Conservation (phyloP, 306 rosid species). For the Dryas alaskensis region DNA sequence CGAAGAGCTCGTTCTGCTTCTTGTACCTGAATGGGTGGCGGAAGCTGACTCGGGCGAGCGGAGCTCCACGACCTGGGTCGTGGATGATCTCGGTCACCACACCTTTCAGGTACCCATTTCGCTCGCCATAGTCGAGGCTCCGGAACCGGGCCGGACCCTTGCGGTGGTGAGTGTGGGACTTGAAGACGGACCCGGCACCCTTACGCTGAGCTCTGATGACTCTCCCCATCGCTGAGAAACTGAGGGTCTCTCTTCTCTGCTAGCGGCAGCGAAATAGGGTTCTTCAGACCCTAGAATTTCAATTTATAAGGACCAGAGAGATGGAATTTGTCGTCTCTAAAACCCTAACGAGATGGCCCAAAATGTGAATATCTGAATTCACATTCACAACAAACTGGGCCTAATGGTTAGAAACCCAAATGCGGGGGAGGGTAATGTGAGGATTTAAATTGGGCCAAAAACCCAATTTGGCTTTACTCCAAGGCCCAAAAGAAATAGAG, state of each 20-base stretch:
- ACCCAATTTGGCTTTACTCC: background rate
- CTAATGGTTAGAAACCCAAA: too few relatives aligned
- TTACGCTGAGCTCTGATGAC: slow-evolving; percentile 27
- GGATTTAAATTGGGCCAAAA: background rate
- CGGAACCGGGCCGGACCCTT: slow-evolving; percentile 24
- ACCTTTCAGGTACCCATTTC: slow-evolving; percentile 28
- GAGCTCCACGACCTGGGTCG: slow-evolving; percentile 22
- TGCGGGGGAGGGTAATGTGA: too few relatives aligned
- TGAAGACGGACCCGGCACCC: slow-evolving; percentile 26
- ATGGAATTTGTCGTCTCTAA: background rate
- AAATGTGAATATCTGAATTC: background rate
- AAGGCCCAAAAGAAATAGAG: background rate
- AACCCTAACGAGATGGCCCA: background rate
- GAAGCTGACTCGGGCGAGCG: slow-evolving; percentile 22
- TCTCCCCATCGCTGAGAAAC: slow-evolving; percentile 2
- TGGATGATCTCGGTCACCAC: slow-evolving; percentile 30
- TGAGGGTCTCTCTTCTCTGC: background rate
- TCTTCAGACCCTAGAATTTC: background rate
- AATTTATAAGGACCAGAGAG: background rate
- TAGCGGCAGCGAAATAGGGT: background rate
- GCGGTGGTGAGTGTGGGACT: slow-evolving; percentile 29
- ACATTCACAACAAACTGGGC: background rate
- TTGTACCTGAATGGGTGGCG: slow-evolving; percentile 22
- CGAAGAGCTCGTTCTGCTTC: slow-evolving; percentile 28
- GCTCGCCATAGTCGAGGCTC: slow-evolving; percentile 23